Evolutionary conservation across 345 rosid species (phyloP).

Genomic region (Dipteronia sinensis): DNA sequence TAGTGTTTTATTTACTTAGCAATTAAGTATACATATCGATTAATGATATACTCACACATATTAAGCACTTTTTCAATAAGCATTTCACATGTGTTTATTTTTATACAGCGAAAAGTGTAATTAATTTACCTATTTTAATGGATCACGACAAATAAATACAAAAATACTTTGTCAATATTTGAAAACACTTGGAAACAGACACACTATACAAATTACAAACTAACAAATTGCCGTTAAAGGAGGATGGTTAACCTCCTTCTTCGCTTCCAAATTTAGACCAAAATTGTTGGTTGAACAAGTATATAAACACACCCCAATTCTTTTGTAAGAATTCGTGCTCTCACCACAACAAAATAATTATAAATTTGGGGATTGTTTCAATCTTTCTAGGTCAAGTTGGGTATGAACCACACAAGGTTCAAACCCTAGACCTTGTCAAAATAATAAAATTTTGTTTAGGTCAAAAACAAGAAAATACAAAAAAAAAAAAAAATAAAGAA

Average conservation of each 20-base stretch:
- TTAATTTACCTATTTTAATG: background rate
- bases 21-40: too few relatives aligned
- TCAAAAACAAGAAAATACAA: background rate
- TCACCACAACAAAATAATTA: background rate
- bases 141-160: background rate
- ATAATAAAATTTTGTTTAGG: background rate
- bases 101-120: too few relatives aligned
- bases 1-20: too few relatives aligned
- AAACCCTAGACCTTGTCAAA: background rate
- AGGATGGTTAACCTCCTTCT: constrained; percentile 17
- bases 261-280: constrained; percentile 13
- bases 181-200: background rate
- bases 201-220: too few relatives aligned
- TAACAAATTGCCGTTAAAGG: background rate
- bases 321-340: background rate
- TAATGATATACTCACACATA: too few relatives aligned
- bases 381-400: background rate
- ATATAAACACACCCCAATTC: constrained; percentile 1
- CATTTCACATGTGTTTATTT: too few relatives aligned
- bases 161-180: too few relatives aligned
- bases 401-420: background rate
- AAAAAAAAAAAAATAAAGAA: background rate
- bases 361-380: background rate
- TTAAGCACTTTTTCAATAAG: too few relatives aligned
- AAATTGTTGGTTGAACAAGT: background rate